Evolutionary conservation across 2,329 filamentous ascomycete species (phyloP).

Genomic region (Aspergillus pseudotamarii): DNA sequence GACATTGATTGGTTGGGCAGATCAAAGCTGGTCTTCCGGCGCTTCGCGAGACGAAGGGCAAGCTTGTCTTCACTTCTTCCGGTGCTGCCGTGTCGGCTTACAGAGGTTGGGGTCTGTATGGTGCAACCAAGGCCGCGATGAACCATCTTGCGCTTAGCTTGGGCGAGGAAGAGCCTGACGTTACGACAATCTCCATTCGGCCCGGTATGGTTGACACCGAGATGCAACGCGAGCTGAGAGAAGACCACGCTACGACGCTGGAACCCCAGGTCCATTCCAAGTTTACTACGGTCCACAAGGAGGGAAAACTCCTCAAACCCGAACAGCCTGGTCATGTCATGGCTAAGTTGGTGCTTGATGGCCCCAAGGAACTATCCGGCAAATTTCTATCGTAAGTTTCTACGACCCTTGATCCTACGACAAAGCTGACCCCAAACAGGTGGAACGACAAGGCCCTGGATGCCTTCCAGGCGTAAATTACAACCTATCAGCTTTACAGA

Average conservation of each 20-base stretch:
- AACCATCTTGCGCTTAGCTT: constrained; percentile 35
- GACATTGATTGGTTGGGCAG: constrained; percentile 14
- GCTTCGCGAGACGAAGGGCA: constrained; percentile 37
- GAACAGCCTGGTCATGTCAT: constrained; percentile 87
- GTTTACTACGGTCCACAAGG: constrained; percentile 71
- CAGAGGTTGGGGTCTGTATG: constrained; percentile 40
- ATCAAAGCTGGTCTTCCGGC: constrained; percentile 35
- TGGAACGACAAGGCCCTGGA: constrained; percentile 50
- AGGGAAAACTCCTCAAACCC: constrained; percentile 73
- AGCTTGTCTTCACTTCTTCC: constrained; percentile 41
- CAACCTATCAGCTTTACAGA: constrained; percentile 22
- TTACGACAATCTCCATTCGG: constrained; percentile 31
- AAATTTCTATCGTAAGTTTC: constrained; percentile 60
- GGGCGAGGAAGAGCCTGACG: constrained; percentile 32
- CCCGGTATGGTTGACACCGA: constrained; percentile 41
- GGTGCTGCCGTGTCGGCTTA: constrained; percentile 37
- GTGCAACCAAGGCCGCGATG: constrained; percentile 41
- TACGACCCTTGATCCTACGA: constrained; percentile 3
- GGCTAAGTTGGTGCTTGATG: constrained; percentile 71
- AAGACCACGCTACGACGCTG: constrained; percentile 67
- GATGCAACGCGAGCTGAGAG: constrained; percentile 65
- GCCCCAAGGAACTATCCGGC: constrained; percentile 70
- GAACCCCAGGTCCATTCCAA: constrained; percentile 59
- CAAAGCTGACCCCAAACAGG: constrained; percentile 36
- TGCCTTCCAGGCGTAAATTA: constrained; percentile 44